A percentile compares a stretch with the other conserved stretches of the same genome.
Conservation (phyloP, 352 stramenopile genomes). For the Pythium scleroteichum region DNA sequence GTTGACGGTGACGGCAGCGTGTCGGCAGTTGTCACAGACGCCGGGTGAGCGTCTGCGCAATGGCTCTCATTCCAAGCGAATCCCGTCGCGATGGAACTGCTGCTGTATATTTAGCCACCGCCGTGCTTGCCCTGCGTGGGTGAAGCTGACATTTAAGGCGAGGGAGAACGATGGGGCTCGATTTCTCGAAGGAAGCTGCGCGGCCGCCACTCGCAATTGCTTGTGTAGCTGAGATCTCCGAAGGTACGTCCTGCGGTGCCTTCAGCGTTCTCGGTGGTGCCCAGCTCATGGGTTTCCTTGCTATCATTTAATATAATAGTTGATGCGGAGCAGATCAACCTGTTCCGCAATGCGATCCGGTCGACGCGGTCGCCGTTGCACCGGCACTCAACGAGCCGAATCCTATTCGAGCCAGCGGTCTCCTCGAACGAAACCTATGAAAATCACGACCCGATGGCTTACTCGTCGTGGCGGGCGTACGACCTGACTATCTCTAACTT, state of each 20-base stretch:
- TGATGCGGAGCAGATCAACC: constrained; percentile 8
- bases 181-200: constrained; percentile 40
- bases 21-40: constrained; percentile 8
- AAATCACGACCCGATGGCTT: constrained; percentile 3
- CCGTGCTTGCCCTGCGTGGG: not conserved
- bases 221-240: constrained; percentile 56
- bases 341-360: constrained; percentile 5
- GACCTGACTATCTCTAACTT: constrained; percentile 44
- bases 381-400: not conserved
- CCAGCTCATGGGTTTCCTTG: too few relatives aligned
- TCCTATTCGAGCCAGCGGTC: not conserved
- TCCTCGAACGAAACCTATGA: not conserved
- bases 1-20: constrained; percentile 2
- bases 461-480: constrained; percentile 24
- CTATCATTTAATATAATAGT: constrained; percentile 12
- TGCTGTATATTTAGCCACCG: constrained; percentile 8
- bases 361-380: not conserved
- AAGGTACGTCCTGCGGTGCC: constrained; percentile 31
- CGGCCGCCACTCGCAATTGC: constrained; percentile 41
- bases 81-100: not conserved
- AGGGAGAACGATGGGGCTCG: constrained; percentile 29
- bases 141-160: not conserved
- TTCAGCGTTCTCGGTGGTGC: not conserved
- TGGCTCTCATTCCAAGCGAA: not conserved
- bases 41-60: not conserved